Conservation (phyloP, 2,329 filamentous ascomycete species). For the Claviceps quebecensis region DNA sequence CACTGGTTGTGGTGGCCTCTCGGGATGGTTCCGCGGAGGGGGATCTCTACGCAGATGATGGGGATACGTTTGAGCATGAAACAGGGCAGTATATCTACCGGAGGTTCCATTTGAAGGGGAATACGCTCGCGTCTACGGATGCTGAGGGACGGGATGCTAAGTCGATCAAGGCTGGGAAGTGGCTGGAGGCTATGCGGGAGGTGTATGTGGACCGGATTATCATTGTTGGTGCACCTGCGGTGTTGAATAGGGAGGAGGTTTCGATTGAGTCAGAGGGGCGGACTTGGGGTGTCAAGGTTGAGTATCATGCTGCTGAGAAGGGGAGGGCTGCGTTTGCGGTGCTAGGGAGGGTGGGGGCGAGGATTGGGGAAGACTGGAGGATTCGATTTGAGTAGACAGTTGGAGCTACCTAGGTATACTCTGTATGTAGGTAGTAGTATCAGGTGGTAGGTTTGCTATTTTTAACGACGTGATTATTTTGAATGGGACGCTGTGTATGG, state of each 20-base stretch:
- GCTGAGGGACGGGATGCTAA: conserved; percentile 39
- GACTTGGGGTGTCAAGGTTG: conserved; percentile 43
- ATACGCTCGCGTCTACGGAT: conserved; percentile 55
- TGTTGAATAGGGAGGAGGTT: conserved; percentile 53
- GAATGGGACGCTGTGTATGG: too few relatives aligned
- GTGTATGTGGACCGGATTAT: conserved; percentile 77
- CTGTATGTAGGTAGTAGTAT: too few relatives aligned
- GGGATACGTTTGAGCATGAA: conserved; percentile 81
- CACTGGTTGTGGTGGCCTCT: conserved; percentile 62
- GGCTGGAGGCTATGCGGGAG: conserved; percentile 63
- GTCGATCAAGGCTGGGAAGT: conserved; percentile 48
- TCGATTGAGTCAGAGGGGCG: conserved; percentile 39
- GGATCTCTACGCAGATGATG: conserved; percentile 82
- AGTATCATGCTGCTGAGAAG: conserved; percentile 38
- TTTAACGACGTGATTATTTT: too few relatives aligned
- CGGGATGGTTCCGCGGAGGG: conserved; percentile 51
- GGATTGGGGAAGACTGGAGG: conserved; percentile 41
- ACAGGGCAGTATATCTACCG: conserved; percentile 80
- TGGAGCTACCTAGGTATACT: too few relatives aligned
- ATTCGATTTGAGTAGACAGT: conserved; percentile 17
- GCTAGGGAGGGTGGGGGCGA: conserved; percentile 35
- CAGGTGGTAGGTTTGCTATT: too few relatives aligned
- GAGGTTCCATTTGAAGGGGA: conserved; percentile 51
- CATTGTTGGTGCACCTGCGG: conserved; percentile 61
- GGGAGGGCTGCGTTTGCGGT: conserved; percentile 37